Percentiles rank a stretch among this genome's conserved stretches.
Evolutionary conservation across 2,329 filamentous ascomycete genomes (phyloP).

Genomic region (Triangularia verruculosa): DNA sequence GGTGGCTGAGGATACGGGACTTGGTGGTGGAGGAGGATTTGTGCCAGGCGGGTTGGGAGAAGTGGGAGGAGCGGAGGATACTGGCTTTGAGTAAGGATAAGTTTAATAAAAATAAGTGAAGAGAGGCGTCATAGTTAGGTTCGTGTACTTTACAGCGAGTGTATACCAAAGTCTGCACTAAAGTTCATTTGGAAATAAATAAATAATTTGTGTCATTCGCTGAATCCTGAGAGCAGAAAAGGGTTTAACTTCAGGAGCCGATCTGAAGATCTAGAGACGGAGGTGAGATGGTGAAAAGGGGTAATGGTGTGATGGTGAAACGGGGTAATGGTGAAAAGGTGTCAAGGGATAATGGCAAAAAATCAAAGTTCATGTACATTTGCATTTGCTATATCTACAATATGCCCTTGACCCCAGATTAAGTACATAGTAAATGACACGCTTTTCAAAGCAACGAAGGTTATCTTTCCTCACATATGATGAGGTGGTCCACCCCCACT

Average conservation of each 20-base stretch:
- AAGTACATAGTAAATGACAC: background rate
- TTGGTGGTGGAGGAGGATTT: slow-evolving; percentile 84
- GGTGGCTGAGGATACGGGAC: slow-evolving; percentile 73
- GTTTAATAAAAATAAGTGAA: slow-evolving; percentile 4
- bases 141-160: background rate
- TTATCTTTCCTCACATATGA: background rate
- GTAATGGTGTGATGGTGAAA: too few species aligned
- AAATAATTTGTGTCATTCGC: too few species aligned
- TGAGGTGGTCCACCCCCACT: too few species aligned
- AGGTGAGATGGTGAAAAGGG: too few species aligned
- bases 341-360: too few species aligned
- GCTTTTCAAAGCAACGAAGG: background rate
- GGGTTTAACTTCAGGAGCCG: too few species aligned
- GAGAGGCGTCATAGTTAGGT: background rate
- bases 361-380: too few species aligned
- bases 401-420: background rate
- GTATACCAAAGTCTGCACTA: background rate
- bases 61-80: slow-evolving; percentile 64
- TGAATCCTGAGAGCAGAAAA: too few species aligned
- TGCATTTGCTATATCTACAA: background rate
- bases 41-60: slow-evolving; percentile 88
- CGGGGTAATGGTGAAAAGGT: too few species aligned
- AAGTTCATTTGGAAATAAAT: too few species aligned
- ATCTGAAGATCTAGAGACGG: too few species aligned
- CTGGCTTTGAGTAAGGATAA: slow-evolving; percentile 9